Conservation (phyloP, 805 yeast genomes). For the Lachancea thermotolerans region DNA sequence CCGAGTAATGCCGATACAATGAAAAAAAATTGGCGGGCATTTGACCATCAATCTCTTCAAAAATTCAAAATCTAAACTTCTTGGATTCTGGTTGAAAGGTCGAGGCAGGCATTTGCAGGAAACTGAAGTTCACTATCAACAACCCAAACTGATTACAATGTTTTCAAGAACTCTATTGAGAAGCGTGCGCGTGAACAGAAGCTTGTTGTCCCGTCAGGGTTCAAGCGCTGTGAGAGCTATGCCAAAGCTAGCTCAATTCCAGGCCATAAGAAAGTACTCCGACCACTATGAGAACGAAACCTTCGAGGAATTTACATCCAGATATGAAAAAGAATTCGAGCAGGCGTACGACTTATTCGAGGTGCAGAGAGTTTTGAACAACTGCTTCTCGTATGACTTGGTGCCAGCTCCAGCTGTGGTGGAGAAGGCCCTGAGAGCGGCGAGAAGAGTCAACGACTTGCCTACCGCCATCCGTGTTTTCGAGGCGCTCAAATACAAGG, state of each 20-base stretch:
- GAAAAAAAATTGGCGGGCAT: neutral
- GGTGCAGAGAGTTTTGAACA: conserved; percentile 91
- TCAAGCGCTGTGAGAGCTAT: neutral
- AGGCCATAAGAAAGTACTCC: conserved; percentile 60
- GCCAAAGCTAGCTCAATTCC: conserved; percentile 14
- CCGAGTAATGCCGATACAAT: neutral
- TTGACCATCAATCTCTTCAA: too few species aligned
- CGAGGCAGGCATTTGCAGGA: neutral
- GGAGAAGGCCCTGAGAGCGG: conserved; percentile 93
- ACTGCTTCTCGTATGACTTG: conserved; percentile 95
- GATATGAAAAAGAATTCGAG: conserved; percentile 94
- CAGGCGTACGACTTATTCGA: conserved; percentile 84
- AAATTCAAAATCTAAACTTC: too few species aligned
- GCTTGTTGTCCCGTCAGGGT: conserved; percentile 9
- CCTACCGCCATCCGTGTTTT: conserved; percentile 98
- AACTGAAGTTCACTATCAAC: neutral
- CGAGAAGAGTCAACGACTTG: conserved; percentile 98
- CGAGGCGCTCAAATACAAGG: conserved; percentile 94
- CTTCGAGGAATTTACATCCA: conserved; percentile 84
- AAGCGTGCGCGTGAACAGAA: conserved; percentile 13
- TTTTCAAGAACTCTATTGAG: conserved; percentile 23
- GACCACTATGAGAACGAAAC: conserved; percentile 82
- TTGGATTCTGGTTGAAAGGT: too few species aligned
- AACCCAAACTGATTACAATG: conserved; percentile 8
- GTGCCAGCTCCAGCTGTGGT: conserved; percentile 97